phyloP scores from a whole-genome alignment of 176 grass and related monocot species.

The Elaeis guineensis region DNA sequence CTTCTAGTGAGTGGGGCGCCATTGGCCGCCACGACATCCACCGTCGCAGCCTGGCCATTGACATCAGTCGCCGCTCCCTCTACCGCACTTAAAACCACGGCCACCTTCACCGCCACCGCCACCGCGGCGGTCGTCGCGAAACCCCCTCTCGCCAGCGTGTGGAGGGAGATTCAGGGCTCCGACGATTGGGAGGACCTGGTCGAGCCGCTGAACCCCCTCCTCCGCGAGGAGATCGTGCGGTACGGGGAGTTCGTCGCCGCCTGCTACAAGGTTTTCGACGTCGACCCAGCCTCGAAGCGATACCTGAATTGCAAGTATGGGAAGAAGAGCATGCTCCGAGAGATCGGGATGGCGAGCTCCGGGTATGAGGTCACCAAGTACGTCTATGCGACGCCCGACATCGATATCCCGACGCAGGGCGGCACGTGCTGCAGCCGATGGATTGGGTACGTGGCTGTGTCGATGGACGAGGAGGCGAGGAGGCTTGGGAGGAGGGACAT shows the following conservation, averaged over 20 bases:
- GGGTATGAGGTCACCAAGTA: constrained; percentile 55
- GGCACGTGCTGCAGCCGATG: constrained; percentile 26
- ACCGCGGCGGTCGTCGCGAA: too few species aligned
- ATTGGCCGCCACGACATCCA: too few species aligned
- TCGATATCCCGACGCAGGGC: constrained; percentile 16
- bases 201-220: constrained; percentile 38
- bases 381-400: constrained; percentile 47
- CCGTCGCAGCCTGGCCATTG: too few species aligned
- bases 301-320: constrained; percentile 41
- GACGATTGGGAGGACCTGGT: constrained; percentile 41
- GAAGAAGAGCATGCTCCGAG: constrained; percentile 25
- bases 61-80: too few species aligned
- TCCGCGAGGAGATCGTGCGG: constrained; percentile 39
- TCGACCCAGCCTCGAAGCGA: constrained; percentile 27
- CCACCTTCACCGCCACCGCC: background rate
- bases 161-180: constrained; percentile 42
- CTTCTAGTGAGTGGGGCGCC: too few species aligned
- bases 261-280: constrained; percentile 45
- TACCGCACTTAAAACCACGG: too few species aligned
- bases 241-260: constrained; percentile 48
- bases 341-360: constrained; percentile 18
- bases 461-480: background rate
- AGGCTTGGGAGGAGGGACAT: background rate
- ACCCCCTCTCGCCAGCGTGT: background rate
- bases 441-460: constrained; percentile 53